These are phyloP conservation scores for Quillaja saponaria DNA, from an alignment of 306 rosid species.

Conservation along the genomic window DNA sequence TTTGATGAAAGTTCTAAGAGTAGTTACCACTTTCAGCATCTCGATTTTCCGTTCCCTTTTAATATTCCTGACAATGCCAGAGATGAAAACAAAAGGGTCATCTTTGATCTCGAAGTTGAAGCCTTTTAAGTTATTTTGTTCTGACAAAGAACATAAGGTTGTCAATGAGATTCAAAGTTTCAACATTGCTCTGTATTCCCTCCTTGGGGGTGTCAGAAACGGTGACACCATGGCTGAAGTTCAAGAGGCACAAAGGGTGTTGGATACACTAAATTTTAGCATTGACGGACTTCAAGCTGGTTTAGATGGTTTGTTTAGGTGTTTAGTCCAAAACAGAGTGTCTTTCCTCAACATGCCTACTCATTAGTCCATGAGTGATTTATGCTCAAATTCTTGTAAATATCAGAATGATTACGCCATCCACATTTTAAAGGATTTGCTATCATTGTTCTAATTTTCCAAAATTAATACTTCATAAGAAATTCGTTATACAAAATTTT, in stretches of 20 bases:
- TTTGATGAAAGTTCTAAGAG: slow-evolving; percentile 49
- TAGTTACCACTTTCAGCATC: slow-evolving; percentile 46
- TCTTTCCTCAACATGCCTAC: slow-evolving; percentile 61
- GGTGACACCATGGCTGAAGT: slow-evolving; percentile 40
- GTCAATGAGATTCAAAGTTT: slow-evolving; percentile 47
- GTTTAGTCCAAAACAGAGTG: slow-evolving; percentile 74
- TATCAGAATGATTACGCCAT: slow-evolving; percentile 28
- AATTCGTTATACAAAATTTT: background rate
- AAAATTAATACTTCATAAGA: too few species aligned
- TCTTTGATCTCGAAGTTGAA: slow-evolving; percentile 54
- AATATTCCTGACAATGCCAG: slow-evolving; percentile 51
- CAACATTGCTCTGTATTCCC: slow-evolving; percentile 45
- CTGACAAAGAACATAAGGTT: slow-evolving; percentile 43
- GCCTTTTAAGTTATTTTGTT: slow-evolving; percentile 33
- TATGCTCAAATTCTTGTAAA: slow-evolving; percentile 20
- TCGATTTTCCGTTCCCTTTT: slow-evolving; percentile 48
- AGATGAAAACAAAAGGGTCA: slow-evolving; percentile 44
- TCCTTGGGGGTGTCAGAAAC: slow-evolving; percentile 36
- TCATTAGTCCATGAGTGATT: slow-evolving; percentile 26
- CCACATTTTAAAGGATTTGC: slow-evolving; percentile 41
- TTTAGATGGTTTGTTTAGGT: slow-evolving; percentile 60
- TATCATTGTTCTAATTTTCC: background rate
- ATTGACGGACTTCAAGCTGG: slow-evolving; percentile 52
- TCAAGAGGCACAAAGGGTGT: slow-evolving; percentile 43
- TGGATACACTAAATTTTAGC: slow-evolving; percentile 45